Evolutionary conservation across 2,329 filamentous ascomycete species (phyloP).

Genomic region (Trichoderma polysporum): DNA sequence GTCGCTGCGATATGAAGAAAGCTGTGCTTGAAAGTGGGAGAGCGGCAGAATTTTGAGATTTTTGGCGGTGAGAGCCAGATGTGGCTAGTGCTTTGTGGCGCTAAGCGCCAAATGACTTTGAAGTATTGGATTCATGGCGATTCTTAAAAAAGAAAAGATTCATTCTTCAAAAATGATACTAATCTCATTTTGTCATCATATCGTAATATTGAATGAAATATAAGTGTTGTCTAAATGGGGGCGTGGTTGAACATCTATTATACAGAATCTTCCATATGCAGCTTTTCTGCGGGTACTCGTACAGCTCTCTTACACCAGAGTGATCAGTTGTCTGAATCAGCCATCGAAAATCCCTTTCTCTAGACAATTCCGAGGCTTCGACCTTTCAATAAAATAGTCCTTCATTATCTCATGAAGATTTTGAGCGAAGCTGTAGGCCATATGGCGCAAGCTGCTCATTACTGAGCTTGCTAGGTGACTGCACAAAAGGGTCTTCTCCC

Average conservation of each 20-base stretch:
- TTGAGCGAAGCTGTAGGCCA: conserved; percentile 38
- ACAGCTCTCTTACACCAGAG: not conserved
- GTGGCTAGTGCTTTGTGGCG: not conserved
- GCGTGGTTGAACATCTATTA: not conserved
- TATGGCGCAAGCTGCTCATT: conserved; percentile 53
- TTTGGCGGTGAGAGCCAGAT: conserved; percentile 38
- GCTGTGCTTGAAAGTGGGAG: conserved; percentile 8
- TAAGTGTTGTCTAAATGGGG: not conserved
- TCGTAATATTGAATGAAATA: not conserved
- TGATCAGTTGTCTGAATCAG: not conserved
- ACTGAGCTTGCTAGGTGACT: conserved; percentile 69
- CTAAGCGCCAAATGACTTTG: not conserved
- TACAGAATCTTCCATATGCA: conserved; percentile 1
- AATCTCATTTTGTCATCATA: not conserved
- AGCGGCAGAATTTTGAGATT: conserved; percentile 39
- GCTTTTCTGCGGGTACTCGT: not conserved
- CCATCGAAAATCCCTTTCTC: too few relatives aligned
- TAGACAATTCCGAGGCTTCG: not conserved
- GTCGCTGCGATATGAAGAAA: not conserved
- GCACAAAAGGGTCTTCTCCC: conserved; percentile 82
- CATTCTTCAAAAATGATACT: not conserved
- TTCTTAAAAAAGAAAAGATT: not conserved
- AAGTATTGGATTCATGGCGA: not conserved
- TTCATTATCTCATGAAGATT: not conserved
- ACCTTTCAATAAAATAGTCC: not conserved